Percentiles rank a stretch among this genome's conserved stretches.
These are phyloP conservation scores for Amanita muscaria DNA, from an alignment of 768 basidiomycete species.

Conservation along the genomic window DNA sequence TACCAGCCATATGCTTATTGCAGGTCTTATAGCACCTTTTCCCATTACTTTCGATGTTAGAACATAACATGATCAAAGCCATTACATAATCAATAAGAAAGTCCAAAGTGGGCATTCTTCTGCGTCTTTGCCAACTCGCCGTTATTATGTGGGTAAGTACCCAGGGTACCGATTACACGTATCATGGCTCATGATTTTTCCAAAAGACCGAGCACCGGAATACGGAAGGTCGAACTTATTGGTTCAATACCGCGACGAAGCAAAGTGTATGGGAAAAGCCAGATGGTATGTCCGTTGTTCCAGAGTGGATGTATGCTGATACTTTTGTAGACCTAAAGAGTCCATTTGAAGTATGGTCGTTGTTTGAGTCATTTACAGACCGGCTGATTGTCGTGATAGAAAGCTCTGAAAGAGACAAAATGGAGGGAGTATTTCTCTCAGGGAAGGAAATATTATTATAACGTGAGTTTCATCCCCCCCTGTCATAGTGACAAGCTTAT, in stretches of 20 bases:
- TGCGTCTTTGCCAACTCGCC: not conserved
- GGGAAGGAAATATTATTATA: constrained; percentile 86
- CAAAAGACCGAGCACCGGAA: constrained; percentile 86
- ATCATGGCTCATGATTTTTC: constrained; percentile 18
- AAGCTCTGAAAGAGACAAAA: constrained; percentile 78
- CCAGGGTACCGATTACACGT: constrained; percentile 14
- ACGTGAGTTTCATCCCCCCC: constrained; percentile 36
- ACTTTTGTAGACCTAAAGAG: constrained; percentile 65
- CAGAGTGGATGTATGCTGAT: not conserved
- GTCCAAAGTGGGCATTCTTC: not conserved
- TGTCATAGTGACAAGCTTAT: not conserved
- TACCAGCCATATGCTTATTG: not conserved
- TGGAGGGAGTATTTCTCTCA: constrained; percentile 98
- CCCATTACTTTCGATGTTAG: too few relatives aligned
- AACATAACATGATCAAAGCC: constrained; percentile 7
- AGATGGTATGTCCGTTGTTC: constrained; percentile 49
- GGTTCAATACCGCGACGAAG: constrained; percentile 85
- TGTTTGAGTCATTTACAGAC: constrained; percentile 6
- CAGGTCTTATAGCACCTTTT: not conserved
- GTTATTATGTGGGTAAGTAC: constrained; percentile 7
- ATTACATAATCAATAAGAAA: constrained; percentile 1
- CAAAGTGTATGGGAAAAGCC: constrained; percentile 99
- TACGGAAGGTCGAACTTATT: constrained; percentile 95
- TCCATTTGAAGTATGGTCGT: constrained; percentile 68
- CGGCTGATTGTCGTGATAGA: constrained; percentile 22